Evolutionary conservation across 306 rosid genomes (phyloP), one percentile per base, ranked within the genome.

Genomic region (Parietaria judaica): DNA sequence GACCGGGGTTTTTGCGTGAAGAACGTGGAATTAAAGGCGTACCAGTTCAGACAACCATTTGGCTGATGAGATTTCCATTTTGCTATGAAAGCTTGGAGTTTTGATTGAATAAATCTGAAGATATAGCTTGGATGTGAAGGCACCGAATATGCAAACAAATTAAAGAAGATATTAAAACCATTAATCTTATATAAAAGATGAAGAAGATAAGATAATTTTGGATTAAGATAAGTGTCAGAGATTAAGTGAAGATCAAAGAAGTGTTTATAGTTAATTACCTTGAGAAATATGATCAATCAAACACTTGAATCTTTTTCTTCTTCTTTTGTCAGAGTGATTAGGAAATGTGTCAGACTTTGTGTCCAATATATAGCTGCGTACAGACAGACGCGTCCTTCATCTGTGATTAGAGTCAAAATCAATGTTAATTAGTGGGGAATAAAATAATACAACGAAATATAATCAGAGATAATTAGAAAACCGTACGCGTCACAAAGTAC

Each of bases 11-110:
- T 23, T 23, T 2, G 31, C 31, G 31, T 23, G 31, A 23, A 23
- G 31, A 23, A 23, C 31, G 31, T 0, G 8, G 48, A 14, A 7
- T 52, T 36, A 61, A 4, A 31, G 11, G 35, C 63, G 35, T 76
- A 76, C 80, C 58, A 71, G 14, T 61, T 76, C 80, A 58, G 76
- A 76, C 14, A 63, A 34, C 73, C 76, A 76, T 66, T 71, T 67
- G 60, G 70, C 66, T 23, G 80, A 63, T n/a, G 76, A 15, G 54
- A 39, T 63, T 52, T 71, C 80, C 76, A 76, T 71, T 48, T 44
- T 23, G 54, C 10, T 12, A 47, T 7, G 31, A 23, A 23, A 23
- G 58, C 12, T 59, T 39, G 34, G 14, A 37, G 50, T 8, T 59
- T 56, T 59, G n/a, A 14, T 59, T 41, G 3, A 41, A 43, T 5